These are phyloP conservation scores for Lecanicillium sp. DNA, from an alignment of 2,329 filamentous ascomycete genomes.

Conservation along the genomic window DNA sequence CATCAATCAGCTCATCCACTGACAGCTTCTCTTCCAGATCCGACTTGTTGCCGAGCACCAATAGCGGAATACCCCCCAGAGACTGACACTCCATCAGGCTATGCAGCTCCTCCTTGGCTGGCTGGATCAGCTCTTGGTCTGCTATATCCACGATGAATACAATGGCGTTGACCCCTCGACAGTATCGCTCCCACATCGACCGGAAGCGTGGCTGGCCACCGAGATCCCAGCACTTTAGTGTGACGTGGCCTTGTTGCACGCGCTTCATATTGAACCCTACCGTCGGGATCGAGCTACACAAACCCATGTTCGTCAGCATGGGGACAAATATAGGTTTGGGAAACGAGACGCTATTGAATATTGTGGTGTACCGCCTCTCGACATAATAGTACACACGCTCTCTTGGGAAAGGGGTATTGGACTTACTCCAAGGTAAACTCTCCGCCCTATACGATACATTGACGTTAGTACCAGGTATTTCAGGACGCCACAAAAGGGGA, in stretches of 20 bases:
- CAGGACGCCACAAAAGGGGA: conserved; percentile 10
- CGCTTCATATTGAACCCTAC: conserved; percentile 99
- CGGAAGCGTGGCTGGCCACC: conserved; percentile 95
- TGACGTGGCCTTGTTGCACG: conserved; percentile 95
- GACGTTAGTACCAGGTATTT: conserved; percentile 10
- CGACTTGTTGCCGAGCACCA: conserved; percentile 95
- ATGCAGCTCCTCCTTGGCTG: conserved; percentile 89
- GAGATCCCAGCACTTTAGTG: conserved; percentile 97
- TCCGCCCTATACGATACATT: conserved; percentile 58
- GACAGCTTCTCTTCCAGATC: conserved; percentile 85
- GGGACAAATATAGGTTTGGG: neutral
- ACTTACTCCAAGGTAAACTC: conserved; percentile 98
- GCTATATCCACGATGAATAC: conserved; percentile 98
- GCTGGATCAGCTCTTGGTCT: conserved; percentile 69
- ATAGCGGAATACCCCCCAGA: conserved; percentile 79
- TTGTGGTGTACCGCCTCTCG: no score
- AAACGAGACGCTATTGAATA: neutral
- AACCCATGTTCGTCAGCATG: conserved; percentile 12
- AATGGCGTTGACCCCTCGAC: conserved; percentile 93
- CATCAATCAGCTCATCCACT: conserved; percentile 92
- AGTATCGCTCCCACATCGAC: conserved; percentile 99
- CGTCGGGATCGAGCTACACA: conserved; percentile 84
- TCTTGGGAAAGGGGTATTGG: no score
- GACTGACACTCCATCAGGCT: conserved; percentile 76
- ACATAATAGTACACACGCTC: no score